These are phyloP conservation scores for Acanthamoeba lenticulata DNA, from an alignment of 208 protist genomes.

Conservation along the genomic window DNA sequence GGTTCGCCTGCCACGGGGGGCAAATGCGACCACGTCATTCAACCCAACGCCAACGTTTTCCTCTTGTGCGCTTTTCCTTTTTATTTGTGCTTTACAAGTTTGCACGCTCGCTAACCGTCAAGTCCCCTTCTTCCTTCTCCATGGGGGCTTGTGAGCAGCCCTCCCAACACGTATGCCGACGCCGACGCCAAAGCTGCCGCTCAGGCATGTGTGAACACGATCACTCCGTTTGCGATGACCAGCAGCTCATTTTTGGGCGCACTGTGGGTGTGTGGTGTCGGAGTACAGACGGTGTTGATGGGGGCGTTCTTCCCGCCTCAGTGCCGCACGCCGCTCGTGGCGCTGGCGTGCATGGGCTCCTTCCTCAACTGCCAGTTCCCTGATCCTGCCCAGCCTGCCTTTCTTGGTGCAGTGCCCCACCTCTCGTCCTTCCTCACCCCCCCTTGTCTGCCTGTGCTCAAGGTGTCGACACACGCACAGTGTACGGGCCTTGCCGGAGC, in stretches of 20 bases:
- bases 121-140: no score
- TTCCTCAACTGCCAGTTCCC: not conserved
- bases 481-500: not conserved
- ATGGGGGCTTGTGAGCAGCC: not conserved
- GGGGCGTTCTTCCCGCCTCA: conserved; percentile 14
- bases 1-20: conserved; percentile 43
- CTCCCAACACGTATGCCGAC: not conserved
- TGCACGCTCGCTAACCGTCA: not conserved
- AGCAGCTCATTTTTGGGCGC: not conserved
- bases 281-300: conserved; percentile 39
- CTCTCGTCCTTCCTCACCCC: not conserved
- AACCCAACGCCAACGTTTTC: not conserved
- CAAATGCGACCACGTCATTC: conserved; percentile 31
- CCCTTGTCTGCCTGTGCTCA: no score
- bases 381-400: not conserved
- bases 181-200: not conserved
- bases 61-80: not conserved
- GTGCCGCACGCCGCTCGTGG: not conserved
- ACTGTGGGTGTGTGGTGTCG: no score
- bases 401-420: not conserved
- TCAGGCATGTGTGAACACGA: not conserved
- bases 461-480: no score
- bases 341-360: conserved; percentile 18
- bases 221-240: no score
- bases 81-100: not conserved